These are phyloP conservation scores for Elsinoe arachidis DNA, from an alignment of 2,329 filamentous ascomycete genomes.

Conservation along the genomic window DNA sequence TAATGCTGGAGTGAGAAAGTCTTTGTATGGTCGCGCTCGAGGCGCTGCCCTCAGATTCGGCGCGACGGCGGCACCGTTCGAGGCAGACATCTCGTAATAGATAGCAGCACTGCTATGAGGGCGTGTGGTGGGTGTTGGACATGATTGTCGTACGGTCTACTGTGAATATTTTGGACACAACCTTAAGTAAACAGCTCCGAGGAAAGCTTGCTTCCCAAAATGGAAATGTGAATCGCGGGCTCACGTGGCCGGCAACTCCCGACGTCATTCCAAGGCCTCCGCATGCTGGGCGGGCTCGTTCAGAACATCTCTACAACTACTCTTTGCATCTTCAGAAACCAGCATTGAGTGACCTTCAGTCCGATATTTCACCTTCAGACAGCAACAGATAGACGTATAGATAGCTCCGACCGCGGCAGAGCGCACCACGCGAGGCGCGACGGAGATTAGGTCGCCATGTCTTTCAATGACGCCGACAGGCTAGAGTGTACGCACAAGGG, in stretches of 20 bases:
- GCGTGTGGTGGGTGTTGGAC: neutral
- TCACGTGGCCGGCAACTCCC: slow-evolving; percentile 11
- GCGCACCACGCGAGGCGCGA: neutral
- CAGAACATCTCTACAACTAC: neutral
- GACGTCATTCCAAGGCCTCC: slow-evolving; percentile 14
- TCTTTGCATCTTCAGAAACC: neutral
- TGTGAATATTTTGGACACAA: neutral
- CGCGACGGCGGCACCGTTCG: neutral
- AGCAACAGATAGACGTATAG: no score
- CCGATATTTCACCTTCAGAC: no score
- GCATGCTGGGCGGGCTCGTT: neutral
- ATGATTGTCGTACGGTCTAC: neutral
- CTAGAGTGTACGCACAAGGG: slow-evolving; percentile 18
- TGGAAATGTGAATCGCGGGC: slow-evolving; percentile 9
- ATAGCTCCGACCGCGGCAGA: no score
- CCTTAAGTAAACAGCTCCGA: slow-evolving; percentile 12
- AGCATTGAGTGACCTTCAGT: neutral
- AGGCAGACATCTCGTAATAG: neutral
- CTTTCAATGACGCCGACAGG: slow-evolving; percentile 19
- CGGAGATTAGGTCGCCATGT: slow-evolving; percentile 15
- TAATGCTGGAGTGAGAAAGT: slow-evolving; percentile 81
- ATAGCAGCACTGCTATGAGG: no score
- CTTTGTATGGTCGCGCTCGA: slow-evolving; percentile 63
- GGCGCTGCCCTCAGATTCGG: slow-evolving; percentile 21
- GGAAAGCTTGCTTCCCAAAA: slow-evolving; percentile 1